Evolutionary conservation across 176 grass and related monocot genomes (phyloP), one percentile per base, ranked within the genome.

Genomic region (Musa beccarii): DNA sequence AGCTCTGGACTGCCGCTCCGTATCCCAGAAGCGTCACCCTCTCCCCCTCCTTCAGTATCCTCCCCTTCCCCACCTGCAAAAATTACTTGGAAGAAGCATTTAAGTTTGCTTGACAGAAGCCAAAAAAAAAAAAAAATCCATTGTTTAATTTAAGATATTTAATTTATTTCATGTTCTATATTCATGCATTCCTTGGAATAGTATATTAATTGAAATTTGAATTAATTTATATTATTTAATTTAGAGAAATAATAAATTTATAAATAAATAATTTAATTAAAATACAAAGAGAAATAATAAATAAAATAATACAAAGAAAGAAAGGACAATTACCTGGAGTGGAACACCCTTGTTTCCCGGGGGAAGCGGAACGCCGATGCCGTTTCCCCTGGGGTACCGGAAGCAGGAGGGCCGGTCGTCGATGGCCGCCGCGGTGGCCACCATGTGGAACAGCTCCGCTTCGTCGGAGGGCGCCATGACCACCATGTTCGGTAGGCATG

Each of bases 401-500:
- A 99, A 91, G 82, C 95, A 99, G 9, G 88, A 89, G 0, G 95
- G 95, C 55, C 95, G 86, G 51, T 99, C 90, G 55, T 99, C 78
- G 61, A 99, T 99, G 73, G 88, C 90, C 0, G 95, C 95, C 23
- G 95, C 88, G 20, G 95, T 99, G 66, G 95, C 90, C 1, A 99
- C 86, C 90, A 99, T 99, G 85, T 99, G 89, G 79, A 86, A 99
- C 20, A 99, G 86, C 86, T 99, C 95, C 17, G 90, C 90, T 78
- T 99, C 90, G 69, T 99, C 90, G 54, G 95, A 84, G 8, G 95
- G 95, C 8, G 95, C 95, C 95, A 99, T 99, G 84, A 99, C 95
- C 7, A 99, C 86, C 95, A 99, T 99, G 74, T 99, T 99, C 1
- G 95, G 95, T 8, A 99, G 86, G 83, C 95, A 99, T 1, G 95